Base-by-base conservation (phyloP, 2,329 filamentous ascomycete species). In the Xylariaceae sp. region DNA sequence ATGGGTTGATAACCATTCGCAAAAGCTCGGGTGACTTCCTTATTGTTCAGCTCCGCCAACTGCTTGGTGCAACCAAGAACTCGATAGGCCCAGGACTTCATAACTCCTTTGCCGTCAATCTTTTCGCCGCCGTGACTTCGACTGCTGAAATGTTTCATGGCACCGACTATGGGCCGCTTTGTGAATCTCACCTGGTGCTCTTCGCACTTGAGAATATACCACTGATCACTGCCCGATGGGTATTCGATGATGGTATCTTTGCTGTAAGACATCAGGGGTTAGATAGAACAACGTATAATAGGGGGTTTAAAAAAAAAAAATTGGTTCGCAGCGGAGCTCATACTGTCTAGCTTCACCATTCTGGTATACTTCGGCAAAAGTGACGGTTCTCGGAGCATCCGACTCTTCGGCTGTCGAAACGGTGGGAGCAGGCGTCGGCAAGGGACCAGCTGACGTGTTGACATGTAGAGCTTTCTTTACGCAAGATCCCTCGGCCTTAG, bases 201-300 rank as follows among this genome's bases (percentile, higher is more conserved):
- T 35, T 73, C 70, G 60, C 73, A 75, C 50, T 68, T 70, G 2
- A 73, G 53, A 4, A 75, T 72, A 51, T 72, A 75, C 60, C 64
- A 74, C 3, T 65, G 68, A 68, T 53, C 63, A 71, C 55, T 72
- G 62, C 4, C 68, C 60, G 11, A 71, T 70, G 40, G 54, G 44
- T 8, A 56, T 27, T 60, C 51, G 9, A 59, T 27, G 39, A 60
- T 60, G 1, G 46, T 56, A 42, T 67, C 61, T 32, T 71, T 71
- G 57, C 56, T 58, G 43, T 31, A 51, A 42, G 34, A 39, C 11
- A 42, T 6, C 3, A 26, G 5, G 32, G 3, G 45, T 58, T 45
- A 55, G 49, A 40, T 6, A 45, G 9, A n/a, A 12, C 31, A 2
- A 31, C 11, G 45, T 40, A 19, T 32, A 26, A 6, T n/a, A n/a